phyloP scores from a whole-genome alignment of 2,329 filamentous ascomycete species.

The Trichoderma gracile region DNA sequence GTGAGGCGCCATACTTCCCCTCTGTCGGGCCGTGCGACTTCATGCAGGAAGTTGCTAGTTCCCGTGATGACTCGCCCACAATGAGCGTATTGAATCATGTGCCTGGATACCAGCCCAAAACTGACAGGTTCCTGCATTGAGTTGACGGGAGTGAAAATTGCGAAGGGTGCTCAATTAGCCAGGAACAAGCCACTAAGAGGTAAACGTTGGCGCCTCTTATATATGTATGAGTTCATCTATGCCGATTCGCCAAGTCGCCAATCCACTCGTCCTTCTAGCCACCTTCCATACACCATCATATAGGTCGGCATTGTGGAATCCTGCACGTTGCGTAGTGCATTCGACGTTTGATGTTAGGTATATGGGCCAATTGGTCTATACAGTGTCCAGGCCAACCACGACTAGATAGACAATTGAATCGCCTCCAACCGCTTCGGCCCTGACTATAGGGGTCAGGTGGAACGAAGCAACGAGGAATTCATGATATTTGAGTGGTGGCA shows the following conservation, averaged over 20 bases:
- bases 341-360: neutral
- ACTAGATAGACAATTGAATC: neutral
- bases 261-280: constrained; percentile 10
- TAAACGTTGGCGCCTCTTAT: constrained; percentile 14
- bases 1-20: constrained; percentile 19
- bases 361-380: neutral
- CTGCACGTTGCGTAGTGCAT: neutral
- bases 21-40: neutral
- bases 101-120: neutral
- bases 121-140: neutral
- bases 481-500: too few relatives aligned
- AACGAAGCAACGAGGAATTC: too few relatives aligned
- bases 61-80: constrained; percentile 16
- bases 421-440: neutral
- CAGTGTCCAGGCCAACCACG: neutral
- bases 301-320: neutral
- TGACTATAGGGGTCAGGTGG: too few relatives aligned
- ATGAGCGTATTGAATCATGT: neutral
- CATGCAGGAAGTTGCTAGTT: neutral
- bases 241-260: neutral
- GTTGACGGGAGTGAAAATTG: neutral
- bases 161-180: constrained; percentile 6
- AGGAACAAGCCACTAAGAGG: constrained; percentile 16
- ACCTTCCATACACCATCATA: constrained; percentile 8
- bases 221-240: neutral